Conservation (phyloP, 495 filamentous ascomycete genomes). For the Lepraria neglecta region DNA sequence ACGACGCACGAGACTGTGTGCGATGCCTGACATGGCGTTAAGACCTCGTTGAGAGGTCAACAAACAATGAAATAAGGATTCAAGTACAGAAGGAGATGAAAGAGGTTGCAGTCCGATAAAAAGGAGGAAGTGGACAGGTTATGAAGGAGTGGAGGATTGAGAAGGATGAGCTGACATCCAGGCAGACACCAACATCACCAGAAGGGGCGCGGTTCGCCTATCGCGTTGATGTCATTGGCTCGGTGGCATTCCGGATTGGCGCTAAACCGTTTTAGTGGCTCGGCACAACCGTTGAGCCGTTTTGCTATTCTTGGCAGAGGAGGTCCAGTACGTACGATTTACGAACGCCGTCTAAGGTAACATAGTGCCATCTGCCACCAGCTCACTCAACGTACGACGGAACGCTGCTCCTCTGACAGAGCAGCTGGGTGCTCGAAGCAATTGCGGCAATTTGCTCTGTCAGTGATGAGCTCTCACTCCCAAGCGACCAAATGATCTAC, state of each 20-base stretch:
- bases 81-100: not conserved
- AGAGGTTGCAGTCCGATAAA: not conserved
- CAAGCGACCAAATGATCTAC: no score
- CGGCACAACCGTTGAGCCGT: not conserved
- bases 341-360: not conserved
- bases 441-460: no score
- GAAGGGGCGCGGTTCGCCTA: not conserved
- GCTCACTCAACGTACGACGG: no score
- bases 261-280: not conserved
- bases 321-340: not conserved
- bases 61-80: not conserved
- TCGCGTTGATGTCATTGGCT: not conserved
- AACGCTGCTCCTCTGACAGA: no score
- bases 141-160: not conserved
- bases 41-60: not conserved
- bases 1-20: conserved; percentile 28
- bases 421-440: no score
- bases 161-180: not conserved
- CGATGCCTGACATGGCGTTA: conserved; percentile 23
- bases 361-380: no score
- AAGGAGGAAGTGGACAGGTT: not conserved
- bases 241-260: not conserved
- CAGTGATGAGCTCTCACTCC: no score
- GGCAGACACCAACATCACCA: not conserved
- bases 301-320: not conserved